Percentiles rank a stretch among this genome's conserved stretches.
Evolutionary conservation across 2,329 filamentous ascomycete species (phyloP).

Genomic region (Hypoxylon sp.): DNA sequence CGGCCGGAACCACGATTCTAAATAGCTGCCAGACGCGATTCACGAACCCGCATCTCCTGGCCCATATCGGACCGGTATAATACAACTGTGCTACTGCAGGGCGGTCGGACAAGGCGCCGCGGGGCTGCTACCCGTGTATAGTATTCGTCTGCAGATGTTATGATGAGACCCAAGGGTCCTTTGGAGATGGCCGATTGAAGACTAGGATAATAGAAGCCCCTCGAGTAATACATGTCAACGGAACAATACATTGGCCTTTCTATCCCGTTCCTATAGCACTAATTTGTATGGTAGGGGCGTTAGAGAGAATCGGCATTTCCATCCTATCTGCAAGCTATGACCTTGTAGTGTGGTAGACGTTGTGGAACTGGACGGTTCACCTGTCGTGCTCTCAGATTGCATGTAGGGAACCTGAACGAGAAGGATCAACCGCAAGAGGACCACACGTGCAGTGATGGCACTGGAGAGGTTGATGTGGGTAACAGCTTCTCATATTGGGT

Average conservation of each 20-base stretch:
- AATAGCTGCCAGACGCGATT: conserved; percentile 26
- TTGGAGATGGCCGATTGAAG: conserved; percentile 28
- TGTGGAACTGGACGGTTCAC: conserved; percentile 43
- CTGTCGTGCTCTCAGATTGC: conserved; percentile 36
- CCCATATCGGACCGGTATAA: conserved; percentile 39
- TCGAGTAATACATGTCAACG: conserved; percentile 10
- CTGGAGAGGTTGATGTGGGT: conserved; percentile 43
- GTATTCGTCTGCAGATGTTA: conserved; percentile 18
- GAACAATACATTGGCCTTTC: conserved; percentile 17
- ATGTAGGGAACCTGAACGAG: conserved; percentile 43
- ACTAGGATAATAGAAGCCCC: conserved; percentile 2
- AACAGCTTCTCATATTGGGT: conserved; percentile 36
- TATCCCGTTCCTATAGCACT: conserved; percentile 21
- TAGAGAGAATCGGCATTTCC: conserved; percentile 15
- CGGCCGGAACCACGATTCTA: conserved; percentile 23
- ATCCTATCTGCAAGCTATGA: conserved; percentile 34
- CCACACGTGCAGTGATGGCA: conserved; percentile 47
- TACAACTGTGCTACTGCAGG: conserved; percentile 24
- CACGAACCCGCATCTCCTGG: conserved; percentile 28
- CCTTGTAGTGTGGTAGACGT: conserved; percentile 38
- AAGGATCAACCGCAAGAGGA: conserved; percentile 44
- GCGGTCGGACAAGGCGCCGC: conserved; percentile 32
- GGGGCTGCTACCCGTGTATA: conserved; percentile 19
- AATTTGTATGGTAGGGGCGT: conserved; percentile 11
- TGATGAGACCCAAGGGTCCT: conserved; percentile 29